phyloP scores from a whole-genome alignment of 2,329 filamentous ascomycete genomes.

The Colletotrichum sp. region DNA sequence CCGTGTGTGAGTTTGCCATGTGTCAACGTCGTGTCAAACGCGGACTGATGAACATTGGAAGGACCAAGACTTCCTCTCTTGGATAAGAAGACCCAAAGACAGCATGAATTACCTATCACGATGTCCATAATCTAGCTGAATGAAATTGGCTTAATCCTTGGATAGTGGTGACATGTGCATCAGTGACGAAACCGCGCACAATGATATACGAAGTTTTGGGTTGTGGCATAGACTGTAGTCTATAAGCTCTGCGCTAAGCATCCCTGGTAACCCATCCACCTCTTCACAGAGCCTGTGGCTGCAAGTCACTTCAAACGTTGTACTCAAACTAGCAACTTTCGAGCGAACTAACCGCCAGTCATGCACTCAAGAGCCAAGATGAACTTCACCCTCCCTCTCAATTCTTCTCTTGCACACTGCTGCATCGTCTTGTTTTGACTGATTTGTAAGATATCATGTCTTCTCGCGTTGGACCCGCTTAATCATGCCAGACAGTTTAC shows the following conservation, averaged over 20 bases:
- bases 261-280: background rate
- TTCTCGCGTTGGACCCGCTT: background rate
- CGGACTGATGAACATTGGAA: too few species aligned
- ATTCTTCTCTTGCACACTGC: fast-evolving
- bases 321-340: background rate
- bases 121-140: background rate
- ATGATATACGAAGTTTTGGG: background rate
- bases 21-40: too few species aligned
- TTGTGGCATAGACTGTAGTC: background rate
- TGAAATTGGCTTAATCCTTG: too few species aligned
- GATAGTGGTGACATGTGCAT: background rate
- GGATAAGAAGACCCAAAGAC: background rate
- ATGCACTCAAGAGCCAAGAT: background rate
- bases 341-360: fast-evolving
- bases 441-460: background rate
- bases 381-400: background rate
- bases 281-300: background rate
- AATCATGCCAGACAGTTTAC: background rate
- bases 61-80: background rate
- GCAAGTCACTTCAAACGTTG: background rate
- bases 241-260: background rate
- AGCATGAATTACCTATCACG: background rate
- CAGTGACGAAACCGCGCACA: background rate
- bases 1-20: too few species aligned
- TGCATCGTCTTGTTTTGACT: fast-evolving